Conservation (phyloP, 2,329 filamentous ascomycete genomes). For the Cercospora nicotianae region DNA sequence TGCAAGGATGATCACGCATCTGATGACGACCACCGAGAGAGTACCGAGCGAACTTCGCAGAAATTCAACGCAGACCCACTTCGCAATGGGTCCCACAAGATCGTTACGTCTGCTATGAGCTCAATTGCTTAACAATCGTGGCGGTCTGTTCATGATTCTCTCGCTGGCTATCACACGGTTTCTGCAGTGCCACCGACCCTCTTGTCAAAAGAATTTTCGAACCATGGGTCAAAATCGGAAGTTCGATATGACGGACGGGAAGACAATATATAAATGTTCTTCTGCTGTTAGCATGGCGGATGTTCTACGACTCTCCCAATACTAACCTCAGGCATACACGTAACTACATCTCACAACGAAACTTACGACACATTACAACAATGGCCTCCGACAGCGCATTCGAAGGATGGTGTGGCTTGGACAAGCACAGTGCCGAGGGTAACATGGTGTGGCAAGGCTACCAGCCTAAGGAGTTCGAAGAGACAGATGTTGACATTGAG, state of each 20-base stretch:
- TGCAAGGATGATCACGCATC: slow-evolving; percentile 4
- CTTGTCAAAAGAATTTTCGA: slow-evolving; percentile 12
- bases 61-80: slow-evolving; percentile 13
- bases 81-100: not conserved
- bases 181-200: slow-evolving; percentile 4
- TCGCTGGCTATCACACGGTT: slow-evolving; percentile 1
- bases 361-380: not conserved
- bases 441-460: slow-evolving; percentile 56
- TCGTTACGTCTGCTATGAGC: slow-evolving; percentile 15
- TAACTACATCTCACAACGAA: not conserved
- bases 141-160: not conserved
- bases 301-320: not conserved
- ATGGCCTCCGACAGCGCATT: slow-evolving; percentile 50
- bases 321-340: not conserved
- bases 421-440: slow-evolving; percentile 51
- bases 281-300: not conserved
- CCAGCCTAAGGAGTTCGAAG: slow-evolving; percentile 42
- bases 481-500: slow-evolving; percentile 44
- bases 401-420: slow-evolving; percentile 59
- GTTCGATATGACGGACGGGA: not conserved
- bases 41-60: slow-evolving; percentile 14
- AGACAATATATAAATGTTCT: not conserved
- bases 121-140: slow-evolving; percentile 21
- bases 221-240: slow-evolving; percentile 14
- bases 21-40: slow-evolving; percentile 17